Evolutionary conservation across 768 basidiomycete genomes (phyloP), one percentile per base, ranked within the genome.

Genomic region (Naganishia onofrii): DNA sequence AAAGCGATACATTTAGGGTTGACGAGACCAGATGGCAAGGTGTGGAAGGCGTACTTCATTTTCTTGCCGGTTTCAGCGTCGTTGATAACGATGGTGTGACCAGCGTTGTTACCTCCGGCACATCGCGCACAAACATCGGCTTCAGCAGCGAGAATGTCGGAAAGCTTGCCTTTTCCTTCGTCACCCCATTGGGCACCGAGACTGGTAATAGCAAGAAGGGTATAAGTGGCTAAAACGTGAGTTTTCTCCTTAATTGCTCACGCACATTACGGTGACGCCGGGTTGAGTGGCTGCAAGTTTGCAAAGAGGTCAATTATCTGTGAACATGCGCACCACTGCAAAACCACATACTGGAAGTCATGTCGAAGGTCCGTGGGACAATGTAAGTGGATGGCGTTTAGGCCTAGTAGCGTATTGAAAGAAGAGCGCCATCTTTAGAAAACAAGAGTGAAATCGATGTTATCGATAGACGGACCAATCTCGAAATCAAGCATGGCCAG

Each of bases 21-120:
- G 74, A 95, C 86, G 65, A 97, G 84, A 48, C 92, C 91, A 91
- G 76, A 13, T 0, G 96, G 96, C 32, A 98, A 84, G 19, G 98
- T 84, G 84, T 98, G 96, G 82, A 99, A 99, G 46, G 93, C 93
- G 82, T 90, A 97, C 1, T 88, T 93, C 74, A 86, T 93, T 82
- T 88, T 87, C 67, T 76, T 77, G 13, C 78, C 78, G 23, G 70
- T 71, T 69, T 87, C 84, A 54, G 86, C 86, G 70, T 91, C 86
- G 55, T 88, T 85, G 67, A 88, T 91, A 73, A 99, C 89, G 80
- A 99, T 97, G 28, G 96, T 98, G 83, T 99, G 96, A 1, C 96
- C 96, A 28, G 96, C 96, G 79, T 99, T 99, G 84, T 97, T 98
- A 13, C 96, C 96, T 17, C 96, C 96, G 15, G 96, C 96, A 80